Evolutionary conservation across 2,329 filamentous ascomycete species (phyloP), one percentile per base, ranked within the genome.

Genomic region (Daldinia eschscholtzii): DNA sequence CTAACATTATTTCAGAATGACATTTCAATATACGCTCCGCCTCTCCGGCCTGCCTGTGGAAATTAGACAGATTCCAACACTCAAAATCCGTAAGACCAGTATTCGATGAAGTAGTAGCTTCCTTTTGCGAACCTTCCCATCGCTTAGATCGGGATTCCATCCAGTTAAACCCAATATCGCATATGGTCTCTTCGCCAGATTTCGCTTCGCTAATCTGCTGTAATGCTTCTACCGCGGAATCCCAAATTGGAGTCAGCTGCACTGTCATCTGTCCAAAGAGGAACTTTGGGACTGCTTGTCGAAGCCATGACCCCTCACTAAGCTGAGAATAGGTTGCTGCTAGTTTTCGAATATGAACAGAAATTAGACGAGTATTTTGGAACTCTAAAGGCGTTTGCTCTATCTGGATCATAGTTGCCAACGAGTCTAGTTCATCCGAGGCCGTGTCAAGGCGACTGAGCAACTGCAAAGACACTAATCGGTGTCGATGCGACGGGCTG

Each of bases 191-290:
- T 77, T 98, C 94, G 23, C 93, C 93, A 42, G 83, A 80, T 71
- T 91, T 90, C 23, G 86, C 86, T 72, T 92, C 87, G 20, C 90
- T 87, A 61, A 99, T 89, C 58, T 91, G 86, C 75, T 93, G 92
- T 75, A 99, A 81, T 0, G 92, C 89, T 61, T 89, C 87, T 57
- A 91, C 89, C 0, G 93, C 88, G 74, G 97, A 93, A 67, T 97
- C 93, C 93, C 95, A 98, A 5, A 97, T 84, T 39, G 93, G 93
- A 0, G 94, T 88, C 71, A 98, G 85, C 73, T 92, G 93, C 56
- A 97, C 89, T 0, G 94, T 96, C 67, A 98, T 86, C 80, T 98
- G 87, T 56, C 96, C 96, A 74, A 98, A 97, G 74, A 93, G 90
- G 75, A 94, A 98, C 0, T 88, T 86, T 0, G 94, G 92, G 33